Evolutionary conservation across 1,139 yeast species (phyloP), one percentile per base, ranked within the genome.

Genomic region (Kodamaea suecica): DNA sequence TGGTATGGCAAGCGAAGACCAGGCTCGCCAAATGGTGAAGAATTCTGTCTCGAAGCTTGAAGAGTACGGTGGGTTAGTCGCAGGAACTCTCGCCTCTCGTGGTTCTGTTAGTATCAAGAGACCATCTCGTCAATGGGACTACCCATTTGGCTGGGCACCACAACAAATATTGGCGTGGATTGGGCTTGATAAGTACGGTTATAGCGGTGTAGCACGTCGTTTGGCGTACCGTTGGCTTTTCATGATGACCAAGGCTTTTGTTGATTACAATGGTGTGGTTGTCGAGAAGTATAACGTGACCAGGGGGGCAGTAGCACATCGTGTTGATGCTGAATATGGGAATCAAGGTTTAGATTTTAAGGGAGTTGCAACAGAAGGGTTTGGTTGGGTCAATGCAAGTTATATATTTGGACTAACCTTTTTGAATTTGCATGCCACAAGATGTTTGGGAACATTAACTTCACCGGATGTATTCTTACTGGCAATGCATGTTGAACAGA

Each of bases 81-180:
- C 96, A 0, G 95, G 97, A 28, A 84, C 96, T 0, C 73, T 78
- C 45, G 60, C 72, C 48, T 80, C 92, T 4, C 70, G 95, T 40
- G 97, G 97, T 17, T 78, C 67, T 12, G 66, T 84, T 20, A 78
- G 84, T 2, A 59, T 85, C 20, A 67, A 75, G 34, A 69, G 90
- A 48, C 96, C 95, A 16, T 79, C 85, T 23, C 75, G 97, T 58
- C 98, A 92, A 63, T 92, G 98, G 98, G 98, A 92, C 58, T 92
- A 82, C 56, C 98, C 98, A 5, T 87, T 70, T 53, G 98, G 97
- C 4, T 92, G 98, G 98, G 97, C 98, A 0, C 98, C 98, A 2
- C 98, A 94, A 57, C 98, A 92, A 58, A 86, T 92, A 14, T 63
- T 92, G 36, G 94, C 95, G 1, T 92, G 98, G 98, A 76, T 76